Conservation (phyloP, 495 filamentous ascomycete genomes). For the Venustampulla echinocandica region DNA sequence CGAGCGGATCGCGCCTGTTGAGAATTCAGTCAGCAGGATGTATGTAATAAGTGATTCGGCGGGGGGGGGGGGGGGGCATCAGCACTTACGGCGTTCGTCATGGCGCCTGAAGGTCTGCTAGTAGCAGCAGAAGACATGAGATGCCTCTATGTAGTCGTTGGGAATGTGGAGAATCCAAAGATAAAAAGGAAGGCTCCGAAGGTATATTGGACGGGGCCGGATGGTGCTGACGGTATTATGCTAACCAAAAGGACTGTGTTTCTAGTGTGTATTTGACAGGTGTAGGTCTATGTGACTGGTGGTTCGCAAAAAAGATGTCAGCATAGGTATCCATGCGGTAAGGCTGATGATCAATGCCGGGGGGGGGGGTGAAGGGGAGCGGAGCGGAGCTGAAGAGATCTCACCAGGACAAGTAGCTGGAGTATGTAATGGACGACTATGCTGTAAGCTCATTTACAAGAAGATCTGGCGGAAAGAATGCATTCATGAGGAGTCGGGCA, state of each 20-base stretch:
- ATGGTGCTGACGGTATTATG: slow-evolving; percentile 1
- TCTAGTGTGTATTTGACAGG: slow-evolving; percentile 16
- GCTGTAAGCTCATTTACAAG: slow-evolving; percentile 23
- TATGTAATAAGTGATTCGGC: background rate
- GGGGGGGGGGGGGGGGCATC: background rate
- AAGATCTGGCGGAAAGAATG: slow-evolving; percentile 1
- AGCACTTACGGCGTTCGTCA: slow-evolving; percentile 18
- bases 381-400: slow-evolving; percentile 18
- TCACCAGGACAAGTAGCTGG: slow-evolving; percentile 15
- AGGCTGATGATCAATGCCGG: slow-evolving; percentile 17
- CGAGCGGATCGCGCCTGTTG: slow-evolving; percentile 29
- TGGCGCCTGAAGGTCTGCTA: slow-evolving; percentile 17
- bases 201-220: slow-evolving; percentile 1
- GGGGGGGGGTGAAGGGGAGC: no score
- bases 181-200: slow-evolving; percentile 1
- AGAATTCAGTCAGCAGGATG: slow-evolving; percentile 10
- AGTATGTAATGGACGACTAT: slow-evolving; percentile 21
- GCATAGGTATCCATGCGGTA: slow-evolving; percentile 20
- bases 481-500: slow-evolving; percentile 18
- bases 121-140: slow-evolving; percentile 22
- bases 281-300: slow-evolving; percentile 22
- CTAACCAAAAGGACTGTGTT: slow-evolving; percentile 11
- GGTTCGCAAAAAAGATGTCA: slow-evolving; percentile 14
- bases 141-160: background rate
- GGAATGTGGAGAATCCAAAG: slow-evolving; percentile 4